Evolutionary conservation across 1,139 yeast genomes (phyloP).

Genomic region (Protomyces macrosporus): DNA sequence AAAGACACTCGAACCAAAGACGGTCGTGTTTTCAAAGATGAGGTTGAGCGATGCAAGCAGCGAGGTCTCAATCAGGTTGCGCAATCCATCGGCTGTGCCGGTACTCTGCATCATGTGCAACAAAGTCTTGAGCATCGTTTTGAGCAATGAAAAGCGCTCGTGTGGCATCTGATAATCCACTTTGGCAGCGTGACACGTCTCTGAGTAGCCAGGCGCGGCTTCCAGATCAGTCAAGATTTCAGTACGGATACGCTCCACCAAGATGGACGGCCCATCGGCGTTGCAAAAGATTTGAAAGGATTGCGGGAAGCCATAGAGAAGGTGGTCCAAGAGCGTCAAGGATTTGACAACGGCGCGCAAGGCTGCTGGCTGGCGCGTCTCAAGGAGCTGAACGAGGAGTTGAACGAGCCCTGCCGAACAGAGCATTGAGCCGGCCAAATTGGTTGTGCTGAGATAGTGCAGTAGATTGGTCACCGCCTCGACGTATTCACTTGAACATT

Average conservation of each 20-base stretch:
- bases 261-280: constrained; percentile 57
- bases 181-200: background rate
- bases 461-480: constrained; percentile 33
- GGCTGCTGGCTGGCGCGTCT: constrained; percentile 42
- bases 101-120: constrained; percentile 63
- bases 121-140: constrained; percentile 54
- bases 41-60: constrained; percentile 57
- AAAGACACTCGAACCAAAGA: constrained; percentile 68
- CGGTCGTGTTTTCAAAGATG: constrained; percentile 52
- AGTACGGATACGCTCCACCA: constrained; percentile 58
- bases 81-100: constrained; percentile 68
- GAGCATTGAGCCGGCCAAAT: constrained; percentile 27
- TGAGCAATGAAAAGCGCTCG: constrained; percentile 52
- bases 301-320: constrained; percentile 48
- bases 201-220: background rate
- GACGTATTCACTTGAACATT: constrained; percentile 25
- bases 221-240: constrained; percentile 51
- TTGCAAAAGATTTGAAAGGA: constrained; percentile 58
- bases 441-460: constrained; percentile 32
- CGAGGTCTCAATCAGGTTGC: constrained; percentile 82
- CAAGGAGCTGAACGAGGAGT: constrained; percentile 59
- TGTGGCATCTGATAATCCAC: constrained; percentile 58
- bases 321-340: constrained; percentile 54
- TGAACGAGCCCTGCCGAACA: constrained; percentile 65
- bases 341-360: constrained; percentile 45